A percentile compares a stretch with the other conserved stretches of the same genome.
Conservation (phyloP, 805 yeast species). For the Yamadazyma laniorum region DNA sequence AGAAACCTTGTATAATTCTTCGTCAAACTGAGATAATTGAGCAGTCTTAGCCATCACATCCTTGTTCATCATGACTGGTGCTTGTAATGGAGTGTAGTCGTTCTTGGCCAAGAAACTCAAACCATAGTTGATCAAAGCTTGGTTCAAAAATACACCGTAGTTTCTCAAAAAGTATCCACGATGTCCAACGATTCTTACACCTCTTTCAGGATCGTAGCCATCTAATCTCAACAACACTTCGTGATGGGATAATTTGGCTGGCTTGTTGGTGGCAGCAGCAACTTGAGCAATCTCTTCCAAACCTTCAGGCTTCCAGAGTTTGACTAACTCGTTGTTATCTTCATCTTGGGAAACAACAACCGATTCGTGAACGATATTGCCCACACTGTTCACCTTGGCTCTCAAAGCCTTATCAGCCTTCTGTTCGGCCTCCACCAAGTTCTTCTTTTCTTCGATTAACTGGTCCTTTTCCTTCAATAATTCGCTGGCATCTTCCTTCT, state of each 20-base stretch:
- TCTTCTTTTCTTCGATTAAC: constrained; percentile 67
- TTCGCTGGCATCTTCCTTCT: constrained; percentile 90
- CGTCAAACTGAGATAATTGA: constrained; percentile 95
- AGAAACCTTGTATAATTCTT: constrained; percentile 92
- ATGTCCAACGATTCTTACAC: constrained; percentile 96
- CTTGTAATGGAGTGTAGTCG: constrained; percentile 88
- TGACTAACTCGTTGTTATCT: constrained; percentile 84
- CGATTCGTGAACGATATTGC: constrained; percentile 90
- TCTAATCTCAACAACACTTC: constrained; percentile 91
- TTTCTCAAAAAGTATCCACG: constrained; percentile 96
- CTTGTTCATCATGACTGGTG: constrained; percentile 99
- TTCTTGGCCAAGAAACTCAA: constrained; percentile 74
- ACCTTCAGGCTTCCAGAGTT: constrained; percentile 83
- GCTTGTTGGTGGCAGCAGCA: constrained; percentile 75
- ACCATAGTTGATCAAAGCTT: constrained; percentile 96
- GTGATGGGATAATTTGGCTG: constrained; percentile 87
- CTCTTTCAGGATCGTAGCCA: constrained; percentile 99
- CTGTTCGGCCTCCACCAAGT: constrained; percentile 64
- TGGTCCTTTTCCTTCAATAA: constrained; percentile 78
- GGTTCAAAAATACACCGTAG: constrained; percentile 95
- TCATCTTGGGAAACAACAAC: constrained; percentile 88
- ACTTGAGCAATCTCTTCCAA: constrained; percentile 54
- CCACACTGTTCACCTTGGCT: constrained; percentile 82
- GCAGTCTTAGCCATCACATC: constrained; percentile 99
- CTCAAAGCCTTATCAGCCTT: constrained; percentile 74